Base-by-base conservation (phyloP, 192 early-diverging fungal genomes). In the Coemansia sp. region DNA sequence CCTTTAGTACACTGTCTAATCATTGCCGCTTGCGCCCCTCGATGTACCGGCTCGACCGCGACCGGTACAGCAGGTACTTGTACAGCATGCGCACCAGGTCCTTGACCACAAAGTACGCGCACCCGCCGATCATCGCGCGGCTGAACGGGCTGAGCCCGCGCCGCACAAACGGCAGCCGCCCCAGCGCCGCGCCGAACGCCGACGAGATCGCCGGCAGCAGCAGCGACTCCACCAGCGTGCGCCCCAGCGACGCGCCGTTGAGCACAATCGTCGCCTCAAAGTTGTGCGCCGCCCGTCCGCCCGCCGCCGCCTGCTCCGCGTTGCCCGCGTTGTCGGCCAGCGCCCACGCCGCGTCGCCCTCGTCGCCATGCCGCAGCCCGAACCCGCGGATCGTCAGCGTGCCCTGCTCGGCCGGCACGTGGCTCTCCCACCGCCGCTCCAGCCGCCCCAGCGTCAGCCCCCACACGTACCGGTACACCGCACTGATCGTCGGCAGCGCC, bases 171-270 rank as follows among this genome's bases (percentile, higher is more conserved):
- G 82, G 58, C 30, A 83, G 70, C 32, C 60, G 59, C 29, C 71
- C 70, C 14, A 85, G 39, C 21, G 76, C 64, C 35, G 79, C 60
- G 35, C 86, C 86, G 26, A 83, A 69, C 29, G 82, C 57, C 1
- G 83, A 81, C n/a, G 83, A 84, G 20, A 85, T 81, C 12, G 74
- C 78, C n/a, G 86, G 86, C 55, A 85, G 79, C 29, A 84, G 55
- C 15, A 88, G 58, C 15, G 85, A 82, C 39, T 85, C 83, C 8
- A 86, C 79, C 30, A 85, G 82, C 2, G 78, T 84, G 10, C 82
- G 67, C 19, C 83, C 81, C 17, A 85, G 42, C 50, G 78, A 71
- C 14, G 67, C 64, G 12, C 79, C 64, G 35, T 81, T 83, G 30
- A 82, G 62, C 9, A 83, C 75, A 40, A 83, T 77, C 4, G 82